phyloP scores from a whole-genome alignment of 805 yeast genomes.

The Sugiyamaella smithiae region DNA sequence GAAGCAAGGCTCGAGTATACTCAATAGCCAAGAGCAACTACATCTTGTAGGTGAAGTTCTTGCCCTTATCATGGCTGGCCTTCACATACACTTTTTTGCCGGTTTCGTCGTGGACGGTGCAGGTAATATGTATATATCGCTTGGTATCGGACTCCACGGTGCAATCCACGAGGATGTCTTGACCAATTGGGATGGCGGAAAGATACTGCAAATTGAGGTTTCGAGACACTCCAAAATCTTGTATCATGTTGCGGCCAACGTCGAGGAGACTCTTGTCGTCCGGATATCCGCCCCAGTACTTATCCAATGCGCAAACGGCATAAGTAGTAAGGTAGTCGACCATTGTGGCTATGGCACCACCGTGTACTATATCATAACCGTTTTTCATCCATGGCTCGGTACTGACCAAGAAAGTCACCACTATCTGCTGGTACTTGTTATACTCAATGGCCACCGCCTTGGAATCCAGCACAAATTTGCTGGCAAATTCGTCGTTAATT shows the following conservation, averaged over 20 bases:
- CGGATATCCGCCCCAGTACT: constrained; percentile 24
- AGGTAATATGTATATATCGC: constrained; percentile 27
- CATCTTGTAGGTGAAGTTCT: no score
- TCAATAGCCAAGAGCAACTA: no score
- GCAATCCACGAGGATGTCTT: constrained; percentile 24
- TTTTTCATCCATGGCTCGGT: constrained; percentile 27
- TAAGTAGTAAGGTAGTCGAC: constrained; percentile 27
- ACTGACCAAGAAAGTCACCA: constrained; percentile 23
- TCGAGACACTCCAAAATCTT: constrained; percentile 30
- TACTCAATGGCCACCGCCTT: not conserved
- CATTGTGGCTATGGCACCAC: constrained; percentile 34
- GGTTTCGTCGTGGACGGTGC: constrained; percentile 20
- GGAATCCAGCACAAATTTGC: constrained; percentile 2
- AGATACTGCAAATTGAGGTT: constrained; percentile 29
- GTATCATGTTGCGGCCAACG: constrained; percentile 13
- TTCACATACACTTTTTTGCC: constrained; percentile 23
- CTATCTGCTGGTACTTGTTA: constrained; percentile 15
- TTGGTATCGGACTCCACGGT: constrained; percentile 28
- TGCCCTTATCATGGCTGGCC: constrained; percentile 34
- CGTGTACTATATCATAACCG: constrained; percentile 30
- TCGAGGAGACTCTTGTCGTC: constrained; percentile 18
- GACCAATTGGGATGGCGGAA: constrained; percentile 30
- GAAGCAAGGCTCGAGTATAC: no score
- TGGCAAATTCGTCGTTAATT: not conserved
- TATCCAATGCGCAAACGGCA: constrained; percentile 26